These are phyloP conservation scores for Lasiosphaeria miniovina DNA, from an alignment of 495 filamentous ascomycete species.

Conservation along the genomic window DNA sequence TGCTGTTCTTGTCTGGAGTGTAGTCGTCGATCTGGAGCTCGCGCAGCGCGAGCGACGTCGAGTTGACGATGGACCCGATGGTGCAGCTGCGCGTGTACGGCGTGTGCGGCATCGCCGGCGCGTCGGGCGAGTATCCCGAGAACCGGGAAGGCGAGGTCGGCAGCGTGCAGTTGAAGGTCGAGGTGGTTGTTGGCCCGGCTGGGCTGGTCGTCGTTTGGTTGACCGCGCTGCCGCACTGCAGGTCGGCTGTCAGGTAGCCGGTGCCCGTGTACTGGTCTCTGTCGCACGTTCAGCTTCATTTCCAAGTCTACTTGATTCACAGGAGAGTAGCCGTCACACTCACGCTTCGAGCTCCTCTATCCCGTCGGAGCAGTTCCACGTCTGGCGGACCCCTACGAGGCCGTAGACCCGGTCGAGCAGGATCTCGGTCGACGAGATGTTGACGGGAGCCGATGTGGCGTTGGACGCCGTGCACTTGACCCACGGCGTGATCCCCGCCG, in stretches of 20 bases:
- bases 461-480: constrained; percentile 9
- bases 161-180: constrained; percentile 18
- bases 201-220: constrained; percentile 2
- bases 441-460: background rate
- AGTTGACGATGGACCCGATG: constrained; percentile 23
- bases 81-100: constrained; percentile 53
- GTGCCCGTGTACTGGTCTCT: constrained; percentile 19
- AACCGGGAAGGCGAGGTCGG: constrained; percentile 5
- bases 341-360: constrained; percentile 18
- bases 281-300: background rate
- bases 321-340: background rate
- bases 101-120: constrained; percentile 47
- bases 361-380: constrained; percentile 22
- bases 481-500: constrained; percentile 15
- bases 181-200: background rate
- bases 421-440: constrained; percentile 7
- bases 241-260: constrained; percentile 13
- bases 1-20: background rate
- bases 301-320: background rate
- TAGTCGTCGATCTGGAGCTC: constrained; percentile 19
- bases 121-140: constrained; percentile 26
- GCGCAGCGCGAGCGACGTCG: constrained; percentile 16
- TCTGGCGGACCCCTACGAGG: constrained; percentile 22
- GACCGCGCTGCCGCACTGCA: constrained; percentile 14
- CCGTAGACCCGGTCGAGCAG: constrained; percentile 16